Evolutionary conservation across 2,329 filamentous ascomycete species (phyloP).

Genomic region (Diaporthe ampelina): DNA sequence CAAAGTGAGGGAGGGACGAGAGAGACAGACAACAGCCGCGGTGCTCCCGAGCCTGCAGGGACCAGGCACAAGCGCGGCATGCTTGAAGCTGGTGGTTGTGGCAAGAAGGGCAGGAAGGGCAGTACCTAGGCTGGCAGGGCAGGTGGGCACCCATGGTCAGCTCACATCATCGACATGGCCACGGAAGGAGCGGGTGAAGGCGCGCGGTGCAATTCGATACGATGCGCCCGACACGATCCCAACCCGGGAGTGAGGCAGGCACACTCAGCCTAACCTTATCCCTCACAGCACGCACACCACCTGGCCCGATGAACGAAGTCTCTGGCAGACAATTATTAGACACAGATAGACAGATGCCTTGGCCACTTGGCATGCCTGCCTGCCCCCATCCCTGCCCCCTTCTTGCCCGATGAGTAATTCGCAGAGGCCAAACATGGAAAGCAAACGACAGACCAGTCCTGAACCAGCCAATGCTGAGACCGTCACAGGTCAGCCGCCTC

Average conservation of each 20-base stretch:
- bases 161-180: conserved; percentile 37
- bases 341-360: not conserved
- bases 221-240: conserved; percentile 3
- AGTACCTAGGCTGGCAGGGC: not conserved
- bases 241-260: conserved; percentile 16
- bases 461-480: conserved; percentile 1
- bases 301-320: not conserved
- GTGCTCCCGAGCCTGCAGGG: conserved; percentile 22
- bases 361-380: not conserved
- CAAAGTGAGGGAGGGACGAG: conserved; percentile 7
- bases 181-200: conserved; percentile 28
- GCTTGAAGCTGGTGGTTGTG: conserved; percentile 8
- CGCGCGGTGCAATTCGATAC: conserved; percentile 9
- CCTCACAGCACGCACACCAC: not conserved
- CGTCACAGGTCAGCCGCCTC: conserved; percentile 8
- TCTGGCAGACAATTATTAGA: not conserved
- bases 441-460: not conserved
- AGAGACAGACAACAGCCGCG: not conserved
- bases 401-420: conserved; percentile 32
- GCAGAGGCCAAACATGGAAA: not conserved
- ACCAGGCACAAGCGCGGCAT: conserved; percentile 23
- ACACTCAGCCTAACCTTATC: conserved; percentile 2
- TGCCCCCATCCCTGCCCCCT: not conserved
- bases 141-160: conserved; percentile 3
- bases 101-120: not conserved